Conservation (phyloP, 2,329 filamentous ascomycete genomes). For the Pestalotiopsis sp. region DNA sequence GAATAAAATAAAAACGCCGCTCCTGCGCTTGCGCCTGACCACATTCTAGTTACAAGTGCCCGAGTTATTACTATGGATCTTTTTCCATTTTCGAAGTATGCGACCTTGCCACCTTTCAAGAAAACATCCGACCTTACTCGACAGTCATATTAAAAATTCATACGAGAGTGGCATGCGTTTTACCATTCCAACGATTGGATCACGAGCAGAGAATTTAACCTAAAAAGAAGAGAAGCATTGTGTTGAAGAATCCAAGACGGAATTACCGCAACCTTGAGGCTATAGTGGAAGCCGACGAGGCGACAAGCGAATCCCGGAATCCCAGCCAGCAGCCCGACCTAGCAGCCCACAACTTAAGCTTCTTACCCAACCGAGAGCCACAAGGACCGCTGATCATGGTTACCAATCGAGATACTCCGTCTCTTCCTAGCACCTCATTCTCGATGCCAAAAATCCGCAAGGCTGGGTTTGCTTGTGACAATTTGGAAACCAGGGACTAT, state of each 20-base stretch:
- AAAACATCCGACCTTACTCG: neutral
- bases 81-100: neutral
- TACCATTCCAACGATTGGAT: neutral
- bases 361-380: neutral
- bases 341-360: neutral
- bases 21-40: constrained; percentile 10
- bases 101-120: neutral
- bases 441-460: neutral
- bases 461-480: neutral
- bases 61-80: neutral
- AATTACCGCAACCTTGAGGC: constrained; percentile 5
- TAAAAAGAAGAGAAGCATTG: neutral
- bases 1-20: neutral
- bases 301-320: neutral
- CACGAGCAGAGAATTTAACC: neutral
- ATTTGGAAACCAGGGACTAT: neutral
- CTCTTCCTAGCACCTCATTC: neutral
- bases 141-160: neutral
- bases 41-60: neutral
- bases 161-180: neutral
- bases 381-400: neutral
- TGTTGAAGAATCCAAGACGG: neutral
- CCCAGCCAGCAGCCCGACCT: neutral
- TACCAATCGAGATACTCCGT: neutral
- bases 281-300: neutral